Conservation (phyloP, 2,329 filamentous ascomycete genomes). For the Didymella lethalis region DNA sequence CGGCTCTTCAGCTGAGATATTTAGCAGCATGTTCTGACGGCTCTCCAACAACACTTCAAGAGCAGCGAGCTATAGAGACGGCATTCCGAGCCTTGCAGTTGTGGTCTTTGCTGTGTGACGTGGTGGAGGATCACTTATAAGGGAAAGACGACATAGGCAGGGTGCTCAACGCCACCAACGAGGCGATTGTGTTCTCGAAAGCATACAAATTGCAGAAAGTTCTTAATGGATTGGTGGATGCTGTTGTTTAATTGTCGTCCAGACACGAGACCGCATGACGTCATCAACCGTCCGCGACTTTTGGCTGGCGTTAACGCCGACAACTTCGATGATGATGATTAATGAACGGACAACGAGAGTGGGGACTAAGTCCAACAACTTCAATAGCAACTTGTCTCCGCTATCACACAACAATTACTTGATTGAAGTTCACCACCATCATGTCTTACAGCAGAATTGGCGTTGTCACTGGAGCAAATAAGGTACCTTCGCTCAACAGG, state of each 20-base stretch:
- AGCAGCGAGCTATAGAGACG: background rate
- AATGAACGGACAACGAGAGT: slow-evolving; percentile 17
- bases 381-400: background rate
- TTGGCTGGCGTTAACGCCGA: background rate
- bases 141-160: background rate
- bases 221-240: background rate
- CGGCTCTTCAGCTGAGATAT: background rate
- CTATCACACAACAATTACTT: slow-evolving; percentile 1
- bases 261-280: slow-evolving; percentile 6
- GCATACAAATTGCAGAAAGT: background rate
- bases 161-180: background rate
- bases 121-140: background rate
- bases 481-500: slow-evolving; percentile 42
- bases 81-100: background rate
- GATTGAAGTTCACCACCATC: background rate
- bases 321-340: slow-evolving; percentile 21
- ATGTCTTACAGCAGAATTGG: slow-evolving; percentile 54
- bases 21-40: background rate
- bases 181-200: background rate
- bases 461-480: slow-evolving; percentile 64
- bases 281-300: slow-evolving; percentile 3
- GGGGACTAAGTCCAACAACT: background rate
- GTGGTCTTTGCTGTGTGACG: background rate
- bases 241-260: background rate
- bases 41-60: background rate